Evolutionary conservation across 1,284 basidiomycete genomes (phyloP), one percentile per base, ranked within the genome.

Genomic region (Omphalotus olearius): DNA sequence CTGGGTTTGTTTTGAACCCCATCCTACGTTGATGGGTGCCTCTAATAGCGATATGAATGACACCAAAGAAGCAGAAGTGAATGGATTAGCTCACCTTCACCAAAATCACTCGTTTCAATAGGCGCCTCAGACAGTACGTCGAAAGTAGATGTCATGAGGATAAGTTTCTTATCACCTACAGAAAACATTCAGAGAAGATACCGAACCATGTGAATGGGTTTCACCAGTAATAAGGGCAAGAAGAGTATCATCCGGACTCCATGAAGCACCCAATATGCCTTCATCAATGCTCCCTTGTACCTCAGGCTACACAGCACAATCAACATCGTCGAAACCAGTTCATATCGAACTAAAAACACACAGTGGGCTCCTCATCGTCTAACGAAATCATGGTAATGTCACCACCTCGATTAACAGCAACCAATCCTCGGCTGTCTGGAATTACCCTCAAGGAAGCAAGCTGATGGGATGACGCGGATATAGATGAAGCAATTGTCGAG

Each of bases 1-100:
- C 65, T 99, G 97, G 0, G 97, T 99, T 61, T 90, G 80, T 64
- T 96, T 97, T 3, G 91, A 92, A 26, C 97, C 97, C 97, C 97
- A 99, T 7, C 97, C 97, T 50, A 98, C 91, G 60, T 95, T 92
- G 61, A 98, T 92, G 5, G 91, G 92, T 37, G 85, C 82, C 65
- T 93, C 93, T 93, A 60, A 1, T 14, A 14, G 7, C 25, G 14
- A 54, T 38, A 45, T 36, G 57, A 53, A 57, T 51, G 28, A 55
- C 45, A 55, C 25, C 30, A 30, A 51, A 17, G 36, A 47, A 37
- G 26, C 45, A 36, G 48, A 39, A 48, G 35, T 45, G 39, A 51
- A 35, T 46, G 16, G 5, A 40, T 14, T 36, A 38, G 57, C 57
- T 6, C 23, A 85, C 91, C 90, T 76, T 94, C 85, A 40, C 96